Base-by-base conservation (phyloP, 805 yeast genomes). In the Maudiozyma serrabonitensis region DNA sequence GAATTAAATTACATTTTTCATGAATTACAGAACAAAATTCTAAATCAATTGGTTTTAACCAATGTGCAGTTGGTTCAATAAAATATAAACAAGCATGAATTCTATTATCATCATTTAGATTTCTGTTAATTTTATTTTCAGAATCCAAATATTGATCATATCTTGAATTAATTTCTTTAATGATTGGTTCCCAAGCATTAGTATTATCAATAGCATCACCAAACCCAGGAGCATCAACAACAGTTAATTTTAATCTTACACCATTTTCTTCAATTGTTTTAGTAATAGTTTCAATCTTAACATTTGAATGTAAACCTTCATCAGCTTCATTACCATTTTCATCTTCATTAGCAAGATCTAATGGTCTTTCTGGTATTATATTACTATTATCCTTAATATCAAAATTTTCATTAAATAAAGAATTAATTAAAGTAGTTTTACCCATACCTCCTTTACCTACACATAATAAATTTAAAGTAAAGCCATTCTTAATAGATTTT, bases 51-150 rank as follows among this genome's bases (percentile, higher is more conserved):
- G 96, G 82, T 66, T 83, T 86, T 66, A 93, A 76, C 41, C 87
- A 80, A 70, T 93, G 99, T 53, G 96, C 98, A 25, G 97, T 90
- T 58, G 99, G 99, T 70, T 91, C 96, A 61, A 93, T 86, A 61
- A 93, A 91, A 70, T 90, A 93, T 54, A 93, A 71, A 65, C 89
- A 81, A 34, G 96, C 98, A 68, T 93, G 99, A 52, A 93, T 79
- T 63, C 99, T 82, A 62, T 82, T 78, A 69, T 93, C 99, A 50
- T 71, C 75, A 16, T 23, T 28, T 7, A 26, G 34, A 12, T 84
- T 71, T 68, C 97, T 81, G 69, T 81, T 81, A 52, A 87, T 76
- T 64, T 83, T 81, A 61, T 87, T 87, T 73, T 93, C 99, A 46
- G 81, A 80, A 69, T 93, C 98, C 69, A 93, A 80, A 66, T 82